Evolutionary conservation across 345 rosid genomes (phyloP), one percentile per base, ranked within the genome.

Genomic region (Durio zibethinus): DNA sequence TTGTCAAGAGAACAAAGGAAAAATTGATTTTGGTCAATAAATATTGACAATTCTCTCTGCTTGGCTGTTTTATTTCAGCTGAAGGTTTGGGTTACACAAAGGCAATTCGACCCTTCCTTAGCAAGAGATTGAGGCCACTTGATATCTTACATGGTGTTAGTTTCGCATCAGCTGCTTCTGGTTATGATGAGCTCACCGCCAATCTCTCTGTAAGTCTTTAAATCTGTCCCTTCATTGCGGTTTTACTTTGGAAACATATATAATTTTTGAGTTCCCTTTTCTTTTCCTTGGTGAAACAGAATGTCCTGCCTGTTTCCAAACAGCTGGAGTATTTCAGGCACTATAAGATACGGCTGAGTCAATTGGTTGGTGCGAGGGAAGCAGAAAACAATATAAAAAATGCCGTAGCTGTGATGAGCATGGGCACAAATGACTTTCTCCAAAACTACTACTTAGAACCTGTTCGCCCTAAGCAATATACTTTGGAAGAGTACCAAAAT

Each of bases 101-200:
- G 72, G 80, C 78, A 10, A 73, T 92, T 71, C 91, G 97, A 23
- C 93, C 92, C 23, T 94, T 85, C 82, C 97, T 92, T 40, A 90
- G 90, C 80, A 87, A 90, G 63, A 76, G 77, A 21, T 54, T 89
- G 76, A 91, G 81, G 45, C 79, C 76, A 57, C n/a, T 40, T 15
- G 89, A 92, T 67, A 72, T 94, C 60, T 62, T 83, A 68, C 89
- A 84, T 62, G 97, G 97, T 20, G 97, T 90, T 72, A 94, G 98
- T 79, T 92, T 94, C 79, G 97, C 97, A 57, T 94, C 98, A 12
- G 95, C 98, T 23, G 98, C 86, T 83, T 91, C 98, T 23, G 98
- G 98, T 35, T 94, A 92, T 36, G 97, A 94, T 48, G 94, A 90
- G 59, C 85, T 91, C 63, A 94, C 98, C 14, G 97, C 98, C 52